Evolutionary conservation across 129 eudicot genomes (phyloP).

Genomic region (Arctium minus): DNA sequence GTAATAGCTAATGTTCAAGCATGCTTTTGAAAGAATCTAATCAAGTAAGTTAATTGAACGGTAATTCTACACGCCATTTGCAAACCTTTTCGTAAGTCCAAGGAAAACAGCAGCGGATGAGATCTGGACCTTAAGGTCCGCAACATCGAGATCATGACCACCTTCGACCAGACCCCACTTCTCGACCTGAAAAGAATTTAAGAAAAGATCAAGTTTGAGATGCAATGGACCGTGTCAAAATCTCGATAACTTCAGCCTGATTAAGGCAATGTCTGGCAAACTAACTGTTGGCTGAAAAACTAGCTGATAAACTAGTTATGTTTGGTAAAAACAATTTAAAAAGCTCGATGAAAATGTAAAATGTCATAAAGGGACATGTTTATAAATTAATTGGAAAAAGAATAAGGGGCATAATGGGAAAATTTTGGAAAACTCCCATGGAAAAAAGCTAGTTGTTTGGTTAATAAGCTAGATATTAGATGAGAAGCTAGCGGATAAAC

Average conservation of each 20-base stretch:
- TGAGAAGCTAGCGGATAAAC: too few relatives aligned
- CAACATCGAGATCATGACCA: constrained; percentile 94
- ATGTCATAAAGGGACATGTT: neutral
- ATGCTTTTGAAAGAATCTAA: neutral
- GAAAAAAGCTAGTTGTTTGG: neutral
- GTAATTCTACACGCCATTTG: constrained; percentile 25
- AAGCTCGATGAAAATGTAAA: neutral
- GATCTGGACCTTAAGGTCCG: constrained; percentile 90
- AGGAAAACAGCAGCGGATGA: constrained; percentile 88
- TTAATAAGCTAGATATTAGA: neutral
- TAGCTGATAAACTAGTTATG: neutral
- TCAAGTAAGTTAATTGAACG: neutral
- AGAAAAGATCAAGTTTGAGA: neutral
- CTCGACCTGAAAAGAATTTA: constrained; percentile 53
- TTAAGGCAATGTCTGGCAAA: neutral
- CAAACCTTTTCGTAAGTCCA: constrained; percentile 67
- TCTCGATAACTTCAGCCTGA: neutral
- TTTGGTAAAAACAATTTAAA: too few relatives aligned
- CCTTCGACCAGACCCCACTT: constrained; percentile 99
- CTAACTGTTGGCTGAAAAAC: neutral
- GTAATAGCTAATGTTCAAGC: neutral
- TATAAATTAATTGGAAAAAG: neutral
- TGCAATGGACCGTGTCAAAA: neutral
- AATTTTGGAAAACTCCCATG: neutral
- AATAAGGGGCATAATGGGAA: neutral